These are phyloP conservation scores for Aspergillus aculeatus DNA, from an alignment of 2,329 filamentous ascomycete species.

Conservation along the genomic window DNA sequence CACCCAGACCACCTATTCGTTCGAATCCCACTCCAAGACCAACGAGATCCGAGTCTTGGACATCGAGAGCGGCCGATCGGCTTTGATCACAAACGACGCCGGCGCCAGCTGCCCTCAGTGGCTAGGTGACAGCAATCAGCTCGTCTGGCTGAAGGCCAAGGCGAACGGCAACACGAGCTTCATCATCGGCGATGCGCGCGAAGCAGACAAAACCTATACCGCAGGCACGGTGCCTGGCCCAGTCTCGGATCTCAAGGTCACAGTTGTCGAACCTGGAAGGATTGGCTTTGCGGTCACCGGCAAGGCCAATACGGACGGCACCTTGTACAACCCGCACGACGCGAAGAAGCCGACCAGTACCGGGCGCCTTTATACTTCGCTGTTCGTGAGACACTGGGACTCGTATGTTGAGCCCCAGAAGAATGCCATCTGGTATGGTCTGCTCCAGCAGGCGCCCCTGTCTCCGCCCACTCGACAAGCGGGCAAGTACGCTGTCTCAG, in stretches of 20 bases:
- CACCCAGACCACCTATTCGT: slow-evolving; percentile 51
- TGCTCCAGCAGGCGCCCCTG: slow-evolving; percentile 43
- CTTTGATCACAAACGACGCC: slow-evolving; percentile 45
- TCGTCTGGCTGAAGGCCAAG: slow-evolving; percentile 49
- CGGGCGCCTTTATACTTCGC: slow-evolving; percentile 50
- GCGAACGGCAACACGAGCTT: slow-evolving; percentile 49
- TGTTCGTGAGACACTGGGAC: slow-evolving; percentile 57
- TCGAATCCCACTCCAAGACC: slow-evolving; percentile 48
- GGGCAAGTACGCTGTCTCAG: slow-evolving; percentile 41
- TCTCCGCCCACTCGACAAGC: slow-evolving; percentile 38
- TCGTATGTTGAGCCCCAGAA: slow-evolving; percentile 50
- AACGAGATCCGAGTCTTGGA: slow-evolving; percentile 49
- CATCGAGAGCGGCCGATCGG: slow-evolving; percentile 40
- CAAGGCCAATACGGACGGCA: slow-evolving; percentile 48
- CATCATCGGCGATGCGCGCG: slow-evolving; percentile 43
- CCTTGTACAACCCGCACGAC: slow-evolving; percentile 51
- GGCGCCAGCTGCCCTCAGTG: slow-evolving; percentile 48
- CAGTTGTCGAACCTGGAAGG: slow-evolving; percentile 41
- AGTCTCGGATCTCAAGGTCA: slow-evolving; percentile 48
- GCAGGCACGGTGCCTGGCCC: slow-evolving; percentile 48
- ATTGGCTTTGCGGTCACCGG: slow-evolving; percentile 49
- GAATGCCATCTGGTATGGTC: slow-evolving; percentile 51
- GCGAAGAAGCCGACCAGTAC: slow-evolving; percentile 47
- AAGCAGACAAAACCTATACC: slow-evolving; percentile 43
- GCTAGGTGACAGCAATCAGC: slow-evolving; percentile 43